Conservation (phyloP, 1,284 basidiomycete genomes). For the Cutaneotrichosporon cyanovorans region DNA sequence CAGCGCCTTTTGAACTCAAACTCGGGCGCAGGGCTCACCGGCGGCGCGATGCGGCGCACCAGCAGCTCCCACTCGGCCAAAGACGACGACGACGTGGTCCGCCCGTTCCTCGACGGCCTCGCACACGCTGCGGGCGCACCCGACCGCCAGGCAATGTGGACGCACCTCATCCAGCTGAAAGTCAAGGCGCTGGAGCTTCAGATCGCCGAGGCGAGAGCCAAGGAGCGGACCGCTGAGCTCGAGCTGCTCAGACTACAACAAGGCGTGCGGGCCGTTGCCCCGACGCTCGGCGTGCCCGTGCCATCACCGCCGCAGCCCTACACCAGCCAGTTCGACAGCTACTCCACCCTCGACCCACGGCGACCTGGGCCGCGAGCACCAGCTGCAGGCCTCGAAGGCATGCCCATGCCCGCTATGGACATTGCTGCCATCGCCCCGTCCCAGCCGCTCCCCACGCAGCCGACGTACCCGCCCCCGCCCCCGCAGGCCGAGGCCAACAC, state of each 20-base stretch:
- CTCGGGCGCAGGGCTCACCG: not conserved
- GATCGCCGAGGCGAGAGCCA: conserved; percentile 39
- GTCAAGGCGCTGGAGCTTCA: conserved; percentile 38
- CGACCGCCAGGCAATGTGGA: conserved; percentile 29
- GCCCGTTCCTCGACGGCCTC: conserved; percentile 17
- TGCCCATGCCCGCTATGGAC: too few relatives aligned
- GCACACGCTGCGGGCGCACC: conserved; percentile 22
- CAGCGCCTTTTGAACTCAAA: not conserved
- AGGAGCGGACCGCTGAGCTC: conserved; percentile 38
- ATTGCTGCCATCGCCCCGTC: too few relatives aligned
- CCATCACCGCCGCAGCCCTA: too few relatives aligned
- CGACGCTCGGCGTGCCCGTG: too few relatives aligned
- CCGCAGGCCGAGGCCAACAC: too few relatives aligned
- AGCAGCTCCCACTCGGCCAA: not conserved
- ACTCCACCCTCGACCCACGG: too few relatives aligned
- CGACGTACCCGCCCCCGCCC: too few relatives aligned
- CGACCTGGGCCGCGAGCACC: too few relatives aligned
- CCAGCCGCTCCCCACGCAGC: too few relatives aligned
- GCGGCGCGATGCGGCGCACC: not conserved
- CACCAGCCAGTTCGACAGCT: too few relatives aligned
- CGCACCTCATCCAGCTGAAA: conserved; percentile 36
- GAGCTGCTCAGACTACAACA: conserved; percentile 31
- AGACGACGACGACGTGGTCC: conserved; percentile 13
- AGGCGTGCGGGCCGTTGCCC: not conserved
- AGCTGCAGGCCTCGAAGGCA: too few relatives aligned